Evolutionary conservation across 345 rosid species (phyloP), one percentile per base, ranked within the genome.

Genomic region (Acer negundo): DNA sequence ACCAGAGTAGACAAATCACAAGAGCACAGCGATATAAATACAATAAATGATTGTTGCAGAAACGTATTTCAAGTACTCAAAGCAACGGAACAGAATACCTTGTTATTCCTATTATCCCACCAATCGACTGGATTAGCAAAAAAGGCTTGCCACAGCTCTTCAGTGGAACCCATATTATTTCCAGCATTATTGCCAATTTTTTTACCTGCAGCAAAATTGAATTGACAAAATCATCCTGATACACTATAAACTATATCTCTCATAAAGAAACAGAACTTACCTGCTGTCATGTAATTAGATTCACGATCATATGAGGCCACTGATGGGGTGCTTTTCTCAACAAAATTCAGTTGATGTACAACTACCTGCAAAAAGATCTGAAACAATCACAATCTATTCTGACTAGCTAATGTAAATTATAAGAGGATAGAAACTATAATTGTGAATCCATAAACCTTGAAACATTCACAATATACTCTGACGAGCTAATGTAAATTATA

Each of bases 51-150:
- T 16, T 16, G 23, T 19, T 15, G 59, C 17, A 42, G 4, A 72
- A 22, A 72, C 58, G 16, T 22, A 40, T 68, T 49, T 68, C 28
- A 31, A 47, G 66, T 38, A 1, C 40, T 46, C 16, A 26, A 46
- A 72, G 64, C 26, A 64, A 63, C 55, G 4, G 44, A 78, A 23
- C 28, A 4, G 31, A 20, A 13, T 82, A 90, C 94, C 94, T 90
- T 90, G 84, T 75, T 85, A 67, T 80, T 89, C 83, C 92, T 81
- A 65, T 90, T 90, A 77, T 90, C 94, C 91, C 92, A 90, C 92
- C 94, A 90, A 22, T 90, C 88, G 40, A 62, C 46, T 22, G 92
- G 94, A 82, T 80, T 86, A 59, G 89, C 90, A 4, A 90, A 90
- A 79, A 89, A 89, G 5, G 89, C 91, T 80, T 90, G 92, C 90